These are phyloP conservation scores for Lactarius tabidus DNA, from an alignment of 768 basidiomycete genomes.

Conservation along the genomic window DNA sequence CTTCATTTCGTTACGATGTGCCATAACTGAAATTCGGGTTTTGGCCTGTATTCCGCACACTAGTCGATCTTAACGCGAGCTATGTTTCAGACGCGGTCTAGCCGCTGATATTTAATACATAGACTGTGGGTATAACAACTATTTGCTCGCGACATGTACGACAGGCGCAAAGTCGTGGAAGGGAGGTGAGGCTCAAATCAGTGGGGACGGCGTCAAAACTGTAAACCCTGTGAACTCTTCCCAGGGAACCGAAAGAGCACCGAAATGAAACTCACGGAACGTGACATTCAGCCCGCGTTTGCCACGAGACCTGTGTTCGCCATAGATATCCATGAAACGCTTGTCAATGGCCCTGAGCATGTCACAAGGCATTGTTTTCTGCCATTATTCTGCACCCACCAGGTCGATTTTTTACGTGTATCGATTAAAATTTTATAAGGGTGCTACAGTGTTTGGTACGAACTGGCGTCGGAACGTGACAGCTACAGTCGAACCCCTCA, in stretches of 20 bases:
- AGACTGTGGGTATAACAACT: not conserved
- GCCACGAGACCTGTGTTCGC: not conserved
- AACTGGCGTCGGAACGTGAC: too few relatives aligned
- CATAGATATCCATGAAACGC: too few relatives aligned
- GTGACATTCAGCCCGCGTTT: not conserved
- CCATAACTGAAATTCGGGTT: not conserved
- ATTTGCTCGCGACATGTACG: not conserved
- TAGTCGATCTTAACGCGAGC: not conserved
- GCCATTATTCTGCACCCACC: too few relatives aligned
- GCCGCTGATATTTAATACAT: not conserved
- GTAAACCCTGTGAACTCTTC: not conserved
- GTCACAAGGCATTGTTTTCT: too few relatives aligned
- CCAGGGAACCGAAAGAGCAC: not conserved
- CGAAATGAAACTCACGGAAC: not conserved
- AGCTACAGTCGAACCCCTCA: too few relatives aligned
- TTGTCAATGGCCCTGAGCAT: too few relatives aligned
- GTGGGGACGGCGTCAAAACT: not conserved
- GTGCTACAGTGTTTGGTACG: too few relatives aligned
- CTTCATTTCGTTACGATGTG: not conserved
- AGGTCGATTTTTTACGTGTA: too few relatives aligned
- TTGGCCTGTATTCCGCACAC: not conserved
- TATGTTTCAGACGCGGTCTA: not conserved
- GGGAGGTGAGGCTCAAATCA: not conserved
- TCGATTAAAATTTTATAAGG: too few relatives aligned
- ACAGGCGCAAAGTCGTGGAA: not conserved